Percentiles rank a stretch among this genome's conserved stretches.
phyloP scores from a whole-genome alignment of 1,284 basidiomycete species.

The Leucocoprinus gongylophorus region DNA sequence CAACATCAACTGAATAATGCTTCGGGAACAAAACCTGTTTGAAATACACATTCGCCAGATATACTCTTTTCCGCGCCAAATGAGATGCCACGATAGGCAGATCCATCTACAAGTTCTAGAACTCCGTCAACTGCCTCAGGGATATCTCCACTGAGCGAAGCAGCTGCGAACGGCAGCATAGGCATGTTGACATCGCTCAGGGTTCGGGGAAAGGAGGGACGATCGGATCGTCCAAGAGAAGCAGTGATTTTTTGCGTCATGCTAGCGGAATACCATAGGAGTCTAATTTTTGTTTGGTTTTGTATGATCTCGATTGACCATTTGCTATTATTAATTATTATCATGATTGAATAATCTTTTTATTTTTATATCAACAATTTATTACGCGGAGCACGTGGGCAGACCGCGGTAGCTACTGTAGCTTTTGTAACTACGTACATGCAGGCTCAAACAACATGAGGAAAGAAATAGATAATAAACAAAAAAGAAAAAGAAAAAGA shows the following conservation, averaged over 20 bases:
- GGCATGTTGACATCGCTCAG: slow-evolving; percentile 45
- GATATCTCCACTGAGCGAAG: slow-evolving; percentile 30
- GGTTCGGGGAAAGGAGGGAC: slow-evolving; percentile 27
- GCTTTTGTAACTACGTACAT: no score
- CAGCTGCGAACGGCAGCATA: slow-evolving; percentile 47
- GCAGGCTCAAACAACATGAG: no score
- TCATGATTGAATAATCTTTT: no score
- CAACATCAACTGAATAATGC: slow-evolving; percentile 11
- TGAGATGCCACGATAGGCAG: slow-evolving; percentile 83
- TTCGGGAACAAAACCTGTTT: slow-evolving; percentile 66
- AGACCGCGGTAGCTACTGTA: no score
- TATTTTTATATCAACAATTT: no score
- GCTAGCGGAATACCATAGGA: slow-evolving; percentile 35
- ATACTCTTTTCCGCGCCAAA: slow-evolving; percentile 95
- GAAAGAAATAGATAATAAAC: no score
- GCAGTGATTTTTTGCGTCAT: slow-evolving; percentile 21
- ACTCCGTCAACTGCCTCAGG: slow-evolving; percentile 49
- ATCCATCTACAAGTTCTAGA: slow-evolving; percentile 89
- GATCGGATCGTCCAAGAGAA: slow-evolving; percentile 20
- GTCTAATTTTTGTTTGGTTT: slow-evolving; percentile 32
- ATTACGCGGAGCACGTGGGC: no score
- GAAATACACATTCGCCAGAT: slow-evolving; percentile 98
- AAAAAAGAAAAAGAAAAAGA: no score
- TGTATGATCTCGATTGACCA: slow-evolving; percentile 8
- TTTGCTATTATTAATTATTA: slow-evolving; percentile 8